Evolutionary conservation across 2,329 filamentous ascomycete species (phyloP).

Genomic region (Aureobasidium leucospermi): DNA sequence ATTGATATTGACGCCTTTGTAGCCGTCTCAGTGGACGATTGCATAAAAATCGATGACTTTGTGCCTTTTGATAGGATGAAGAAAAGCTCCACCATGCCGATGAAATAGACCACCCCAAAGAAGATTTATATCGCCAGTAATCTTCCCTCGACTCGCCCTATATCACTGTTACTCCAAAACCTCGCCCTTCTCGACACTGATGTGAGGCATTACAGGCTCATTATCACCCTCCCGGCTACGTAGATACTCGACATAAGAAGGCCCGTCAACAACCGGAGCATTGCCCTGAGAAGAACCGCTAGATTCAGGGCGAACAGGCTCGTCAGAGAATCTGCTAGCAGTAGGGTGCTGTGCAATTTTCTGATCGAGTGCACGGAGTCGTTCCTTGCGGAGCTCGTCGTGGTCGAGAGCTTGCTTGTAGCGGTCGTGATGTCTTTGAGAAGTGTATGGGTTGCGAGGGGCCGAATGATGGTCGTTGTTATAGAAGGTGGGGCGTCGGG

Average conservation of each 20-base stretch:
- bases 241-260: not conserved
- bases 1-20: no score
- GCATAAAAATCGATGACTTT: no score
- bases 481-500: not conserved
- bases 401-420: not conserved
- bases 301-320: not conserved
- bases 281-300: not conserved
- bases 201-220: not conserved
- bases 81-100: no score
- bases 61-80: no score
- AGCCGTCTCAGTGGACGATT: no score
- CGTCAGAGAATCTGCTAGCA: no score
- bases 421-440: not conserved
- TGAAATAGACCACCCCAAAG: no score
- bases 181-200: not conserved
- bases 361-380: not conserved
- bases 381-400: not conserved
- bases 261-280: not conserved
- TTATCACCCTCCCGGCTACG: not conserved
- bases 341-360: not conserved
- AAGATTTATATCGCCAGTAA: no score
- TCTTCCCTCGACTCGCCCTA: no score
- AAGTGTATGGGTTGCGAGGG: not conserved
- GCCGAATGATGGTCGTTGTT: not conserved
- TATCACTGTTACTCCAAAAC: not conserved